Percentiles rank a stretch among this genome's conserved stretches.
Conservation (phyloP, 2,329 filamentous ascomycete genomes). For the Grosmannia huntii region DNA sequence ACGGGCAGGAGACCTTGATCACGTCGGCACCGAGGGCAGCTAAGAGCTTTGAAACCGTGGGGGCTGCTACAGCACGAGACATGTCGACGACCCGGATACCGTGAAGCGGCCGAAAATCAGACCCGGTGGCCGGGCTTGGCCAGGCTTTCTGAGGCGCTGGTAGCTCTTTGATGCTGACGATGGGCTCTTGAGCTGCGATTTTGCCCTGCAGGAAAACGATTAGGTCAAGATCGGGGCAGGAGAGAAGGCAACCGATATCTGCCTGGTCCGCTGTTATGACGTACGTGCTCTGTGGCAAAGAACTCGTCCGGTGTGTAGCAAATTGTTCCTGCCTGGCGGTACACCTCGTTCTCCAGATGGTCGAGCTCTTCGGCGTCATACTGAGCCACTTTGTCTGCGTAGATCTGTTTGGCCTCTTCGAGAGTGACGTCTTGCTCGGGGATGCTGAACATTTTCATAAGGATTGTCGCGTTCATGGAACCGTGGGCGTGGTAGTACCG, state of each 20-base stretch:
- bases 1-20: conserved; percentile 27
- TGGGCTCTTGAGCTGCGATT: background rate
- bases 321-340: conserved; percentile 29
- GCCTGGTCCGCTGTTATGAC: background rate
- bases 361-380: conserved; percentile 25
- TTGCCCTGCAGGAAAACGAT: background rate
- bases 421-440: conserved; percentile 16
- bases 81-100: conserved; percentile 36
- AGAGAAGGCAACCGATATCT: too few species aligned
- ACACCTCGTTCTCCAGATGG: conserved; percentile 24
- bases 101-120: conserved; percentile 24
- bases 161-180: background rate
- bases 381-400: conserved; percentile 17
- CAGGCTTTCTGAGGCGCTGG: background rate
- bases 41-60: conserved; percentile 26
- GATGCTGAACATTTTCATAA: conserved; percentile 30
- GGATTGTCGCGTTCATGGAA: conserved; percentile 27
- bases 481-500: conserved; percentile 37
- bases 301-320: conserved; percentile 30
- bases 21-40: conserved; percentile 31
- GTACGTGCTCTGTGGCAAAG: conserved; percentile 21
- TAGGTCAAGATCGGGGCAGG: background rate
- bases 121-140: conserved; percentile 8
- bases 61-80: conserved; percentile 31
- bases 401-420: conserved; percentile 16